Conservation (phyloP, 2,329 filamentous ascomycete genomes). For the Colletotrichum noveboracense region DNA sequence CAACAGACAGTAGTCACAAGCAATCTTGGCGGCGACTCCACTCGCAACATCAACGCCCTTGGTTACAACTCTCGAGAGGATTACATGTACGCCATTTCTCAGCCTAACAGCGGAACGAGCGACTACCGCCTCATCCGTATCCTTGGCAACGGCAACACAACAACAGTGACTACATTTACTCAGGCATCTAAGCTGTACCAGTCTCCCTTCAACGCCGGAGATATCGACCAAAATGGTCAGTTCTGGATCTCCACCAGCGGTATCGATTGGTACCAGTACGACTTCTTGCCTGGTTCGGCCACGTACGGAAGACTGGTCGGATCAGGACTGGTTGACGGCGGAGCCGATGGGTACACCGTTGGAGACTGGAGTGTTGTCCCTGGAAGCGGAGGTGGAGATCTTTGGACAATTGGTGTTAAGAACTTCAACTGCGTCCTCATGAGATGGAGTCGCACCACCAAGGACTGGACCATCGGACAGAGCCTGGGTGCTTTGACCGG, state of each 20-base stretch:
- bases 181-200: neutral
- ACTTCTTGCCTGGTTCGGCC: conserved; percentile 23
- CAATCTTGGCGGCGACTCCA: neutral
- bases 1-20: neutral
- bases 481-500: conserved; percentile 18
- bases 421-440: neutral
- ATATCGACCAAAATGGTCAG: conserved; percentile 25
- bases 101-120: neutral
- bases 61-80: conserved; percentile 29
- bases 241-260: conserved; percentile 23
- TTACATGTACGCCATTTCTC: conserved; percentile 25
- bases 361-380: conserved; percentile 27
- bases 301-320: conserved; percentile 14
- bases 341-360: neutral
- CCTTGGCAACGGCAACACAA: conserved; percentile 15
- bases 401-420: conserved; percentile 23
- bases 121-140: conserved; percentile 25
- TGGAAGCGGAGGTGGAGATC: conserved; percentile 10
- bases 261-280: conserved; percentile 21
- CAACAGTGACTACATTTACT: neutral
- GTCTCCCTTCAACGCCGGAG: conserved; percentile 18
- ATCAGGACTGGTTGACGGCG: neutral
- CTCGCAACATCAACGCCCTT: conserved; percentile 25
- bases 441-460: conserved; percentile 18
- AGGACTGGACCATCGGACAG: neutral